These are phyloP conservation scores for Euptelea pleiosperma DNA, from an alignment of 164 flowering plant genomes.

Conservation along the genomic window DNA sequence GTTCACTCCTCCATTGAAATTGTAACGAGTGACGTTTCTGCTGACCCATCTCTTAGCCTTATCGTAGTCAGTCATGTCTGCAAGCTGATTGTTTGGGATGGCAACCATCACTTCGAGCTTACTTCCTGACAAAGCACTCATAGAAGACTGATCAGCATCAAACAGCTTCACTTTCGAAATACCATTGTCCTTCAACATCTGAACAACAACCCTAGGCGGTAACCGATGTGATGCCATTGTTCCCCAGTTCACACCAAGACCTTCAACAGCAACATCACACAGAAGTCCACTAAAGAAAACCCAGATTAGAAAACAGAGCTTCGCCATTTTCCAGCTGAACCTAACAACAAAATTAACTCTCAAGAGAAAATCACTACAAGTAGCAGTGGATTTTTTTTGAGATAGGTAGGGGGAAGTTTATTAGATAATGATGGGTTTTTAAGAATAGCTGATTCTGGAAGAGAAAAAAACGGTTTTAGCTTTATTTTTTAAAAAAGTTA, in stretches of 20 bases:
- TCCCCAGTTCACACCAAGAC: slow-evolving; percentile 73
- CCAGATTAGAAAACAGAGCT: slow-evolving; percentile 6
- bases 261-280: slow-evolving; percentile 13
- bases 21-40: slow-evolving; percentile 41
- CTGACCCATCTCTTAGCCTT: slow-evolving; percentile 60
- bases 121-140: slow-evolving; percentile 41
- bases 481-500: too few relatives aligned
- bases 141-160: slow-evolving; percentile 43
- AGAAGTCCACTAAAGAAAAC: slow-evolving; percentile 7
- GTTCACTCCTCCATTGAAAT: slow-evolving; percentile 51
- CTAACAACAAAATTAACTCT: background rate
- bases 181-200: slow-evolving; percentile 64
- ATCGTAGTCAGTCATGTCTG: slow-evolving; percentile 16
- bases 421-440: too few relatives aligned
- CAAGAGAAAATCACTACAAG: background rate
- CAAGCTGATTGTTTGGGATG: slow-evolving; percentile 53
- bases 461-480: too few relatives aligned
- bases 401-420: background rate
- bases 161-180: slow-evolving; percentile 63
- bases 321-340: slow-evolving; percentile 6
- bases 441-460: background rate
- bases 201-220: slow-evolving; percentile 41
- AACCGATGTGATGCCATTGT: slow-evolving; percentile 48
- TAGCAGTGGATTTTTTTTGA: background rate
- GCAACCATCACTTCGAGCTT: slow-evolving; percentile 66